Conservation (phyloP, 1,284 basidiomycete species). For the Microbotryum silenes-acaulis region DNA sequence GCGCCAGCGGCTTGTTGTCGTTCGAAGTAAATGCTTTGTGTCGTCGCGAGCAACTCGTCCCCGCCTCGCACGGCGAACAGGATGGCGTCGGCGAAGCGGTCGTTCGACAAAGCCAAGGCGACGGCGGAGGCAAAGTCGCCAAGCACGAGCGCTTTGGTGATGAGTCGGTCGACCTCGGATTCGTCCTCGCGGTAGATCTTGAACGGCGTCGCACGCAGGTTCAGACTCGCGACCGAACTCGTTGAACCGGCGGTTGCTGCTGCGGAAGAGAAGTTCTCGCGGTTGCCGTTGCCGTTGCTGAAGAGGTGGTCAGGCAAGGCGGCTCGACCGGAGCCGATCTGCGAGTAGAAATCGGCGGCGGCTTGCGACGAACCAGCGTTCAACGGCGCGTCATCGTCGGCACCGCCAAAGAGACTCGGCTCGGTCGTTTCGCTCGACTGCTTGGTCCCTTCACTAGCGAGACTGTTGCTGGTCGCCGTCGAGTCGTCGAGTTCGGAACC, state of each 20-base stretch:
- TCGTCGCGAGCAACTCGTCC: slow-evolving; percentile 74
- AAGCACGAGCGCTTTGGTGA: slow-evolving; percentile 87
- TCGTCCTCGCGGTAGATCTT: slow-evolving; percentile 82
- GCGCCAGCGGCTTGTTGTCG: slow-evolving; percentile 58
- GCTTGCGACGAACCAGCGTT: slow-evolving; percentile 50
- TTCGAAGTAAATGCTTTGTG: slow-evolving; percentile 91
- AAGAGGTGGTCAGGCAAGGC: slow-evolving; percentile 55
- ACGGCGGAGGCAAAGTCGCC: slow-evolving; percentile 93
- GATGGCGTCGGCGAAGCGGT: slow-evolving; percentile 89
- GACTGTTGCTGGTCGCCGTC: slow-evolving; percentile 50
- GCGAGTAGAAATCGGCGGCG: slow-evolving; percentile 79
- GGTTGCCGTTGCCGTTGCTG: slow-evolving; percentile 59
- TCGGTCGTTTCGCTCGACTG: slow-evolving; percentile 16
- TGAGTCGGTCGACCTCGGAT: slow-evolving; percentile 75
- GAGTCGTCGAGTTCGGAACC: slow-evolving; percentile 22
- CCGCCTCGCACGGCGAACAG: slow-evolving; percentile 88
- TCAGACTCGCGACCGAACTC: slow-evolving; percentile 73
- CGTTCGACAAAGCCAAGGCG: slow-evolving; percentile 77
- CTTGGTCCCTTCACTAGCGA: slow-evolving; percentile 56
- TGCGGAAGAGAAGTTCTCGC: slow-evolving; percentile 68
- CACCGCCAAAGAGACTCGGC: slow-evolving; percentile 2
- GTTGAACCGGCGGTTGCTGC: slow-evolving; percentile 84
- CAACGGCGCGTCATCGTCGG: slow-evolving; percentile 36
- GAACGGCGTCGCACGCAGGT: slow-evolving; percentile 61
- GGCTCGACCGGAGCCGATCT: slow-evolving; percentile 49